Conservation (phyloP, 2,329 filamentous ascomycete species). For the Huntiella bhutanensis region DNA sequence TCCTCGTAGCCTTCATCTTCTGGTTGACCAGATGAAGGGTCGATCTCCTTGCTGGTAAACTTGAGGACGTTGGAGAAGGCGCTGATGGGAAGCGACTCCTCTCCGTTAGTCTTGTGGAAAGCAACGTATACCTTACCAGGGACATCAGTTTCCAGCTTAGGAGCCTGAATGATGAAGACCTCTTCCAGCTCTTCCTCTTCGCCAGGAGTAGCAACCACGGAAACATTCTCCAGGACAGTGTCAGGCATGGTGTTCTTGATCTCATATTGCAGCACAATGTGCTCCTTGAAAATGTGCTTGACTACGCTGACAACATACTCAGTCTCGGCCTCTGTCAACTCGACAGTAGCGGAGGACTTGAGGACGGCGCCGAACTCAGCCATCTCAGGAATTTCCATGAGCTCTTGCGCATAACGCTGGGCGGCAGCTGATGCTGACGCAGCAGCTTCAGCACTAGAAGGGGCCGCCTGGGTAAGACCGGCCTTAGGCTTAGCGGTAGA, state of each 20-base stretch:
- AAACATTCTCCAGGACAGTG: slow-evolving; percentile 77
- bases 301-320: slow-evolving; percentile 88
- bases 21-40: slow-evolving; percentile 79
- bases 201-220: slow-evolving; percentile 58
- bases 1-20: slow-evolving; percentile 90
- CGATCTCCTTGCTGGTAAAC: slow-evolving; percentile 96
- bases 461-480: slow-evolving; percentile 45
- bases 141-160: slow-evolving; percentile 64
- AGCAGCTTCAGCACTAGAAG: slow-evolving; percentile 52
- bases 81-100: slow-evolving; percentile 55
- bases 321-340: slow-evolving; percentile 90
- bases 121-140: slow-evolving; percentile 90
- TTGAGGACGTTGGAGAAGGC: slow-evolving; percentile 86
- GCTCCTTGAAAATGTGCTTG: slow-evolving; percentile 97
- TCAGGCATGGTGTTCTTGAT: slow-evolving; percentile 93
- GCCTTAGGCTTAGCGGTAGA: slow-evolving; percentile 84
- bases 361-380: slow-evolving; percentile 75
- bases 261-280: slow-evolving; percentile 89
- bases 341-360: slow-evolving; percentile 71
- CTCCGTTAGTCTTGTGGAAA: slow-evolving; percentile 67
- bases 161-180: slow-evolving; percentile 81
- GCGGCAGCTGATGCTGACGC: slow-evolving; percentile 62
- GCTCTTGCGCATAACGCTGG: slow-evolving; percentile 74
- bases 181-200: slow-evolving; percentile 75
- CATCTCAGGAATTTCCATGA: slow-evolving; percentile 79